Conservation (phyloP, 768 basidiomycete species). For the Rhizopogon vesiculosus region DNA sequence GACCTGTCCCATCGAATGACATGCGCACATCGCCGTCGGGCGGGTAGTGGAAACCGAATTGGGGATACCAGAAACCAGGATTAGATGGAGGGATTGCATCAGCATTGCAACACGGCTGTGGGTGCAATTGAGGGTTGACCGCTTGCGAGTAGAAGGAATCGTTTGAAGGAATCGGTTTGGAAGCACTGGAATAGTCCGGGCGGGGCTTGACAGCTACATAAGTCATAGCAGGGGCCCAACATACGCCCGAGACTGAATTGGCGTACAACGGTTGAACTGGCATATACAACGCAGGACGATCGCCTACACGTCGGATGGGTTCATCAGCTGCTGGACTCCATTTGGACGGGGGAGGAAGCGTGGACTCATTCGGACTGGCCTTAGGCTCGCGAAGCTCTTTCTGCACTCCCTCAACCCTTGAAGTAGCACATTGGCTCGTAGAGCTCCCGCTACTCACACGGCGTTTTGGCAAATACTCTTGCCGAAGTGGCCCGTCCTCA, state of each 20-base stretch:
- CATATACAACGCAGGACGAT: constrained; percentile 56
- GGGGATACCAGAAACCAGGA: constrained; percentile 58
- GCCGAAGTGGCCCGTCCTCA: constrained; percentile 76
- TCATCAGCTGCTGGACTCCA: constrained; percentile 84
- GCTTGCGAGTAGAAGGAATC: constrained; percentile 8
- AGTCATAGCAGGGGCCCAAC: constrained; percentile 13
- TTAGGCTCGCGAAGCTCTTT: neutral
- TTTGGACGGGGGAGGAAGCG: constrained; percentile 67
- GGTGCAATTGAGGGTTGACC: constrained; percentile 44
- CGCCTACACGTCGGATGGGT: constrained; percentile 55
- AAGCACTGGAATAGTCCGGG: constrained; percentile 12
- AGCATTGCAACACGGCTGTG: constrained; percentile 53
- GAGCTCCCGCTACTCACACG: constrained; percentile 29
- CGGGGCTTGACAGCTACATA: constrained; percentile 19
- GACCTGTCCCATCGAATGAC: constrained; percentile 37
- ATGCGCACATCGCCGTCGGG: constrained; percentile 39
- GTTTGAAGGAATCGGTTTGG: constrained; percentile 14
- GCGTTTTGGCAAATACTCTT: constrained; percentile 75
- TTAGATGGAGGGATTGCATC: constrained; percentile 41
- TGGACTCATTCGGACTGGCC: constrained; percentile 20
- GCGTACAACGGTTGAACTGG: constrained; percentile 52
- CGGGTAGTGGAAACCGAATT: constrained; percentile 50
- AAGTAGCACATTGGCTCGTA: neutral
- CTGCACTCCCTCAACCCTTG: neutral
- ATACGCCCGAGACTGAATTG: constrained; percentile 25